Evolutionary conservation across 2,329 filamentous ascomycete genomes (phyloP).

Genomic region (Ploettnerulaceae sp.): DNA sequence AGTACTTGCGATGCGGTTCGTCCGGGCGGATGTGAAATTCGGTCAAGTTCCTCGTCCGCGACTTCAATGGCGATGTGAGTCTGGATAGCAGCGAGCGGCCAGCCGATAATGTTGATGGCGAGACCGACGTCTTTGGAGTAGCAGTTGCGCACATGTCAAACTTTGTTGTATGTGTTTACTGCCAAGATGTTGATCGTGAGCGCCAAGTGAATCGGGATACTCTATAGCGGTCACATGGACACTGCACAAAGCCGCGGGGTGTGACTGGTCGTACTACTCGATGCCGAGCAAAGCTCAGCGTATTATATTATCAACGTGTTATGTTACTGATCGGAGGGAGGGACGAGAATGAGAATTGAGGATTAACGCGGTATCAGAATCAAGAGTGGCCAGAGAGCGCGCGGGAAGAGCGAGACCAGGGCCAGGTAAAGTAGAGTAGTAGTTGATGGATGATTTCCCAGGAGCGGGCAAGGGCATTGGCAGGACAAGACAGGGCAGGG

Average conservation of each 20-base stretch:
- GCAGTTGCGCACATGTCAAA: conserved; percentile 33
- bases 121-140: conserved; percentile 25
- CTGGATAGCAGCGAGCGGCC: conserved; percentile 36
- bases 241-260: no score
- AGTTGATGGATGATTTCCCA: no score
- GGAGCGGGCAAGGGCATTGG: no score
- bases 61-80: conserved; percentile 41
- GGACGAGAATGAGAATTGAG: no score
- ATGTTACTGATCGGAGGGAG: no score
- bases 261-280: conserved; percentile 3
- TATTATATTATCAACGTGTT: no score
- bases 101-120: conserved; percentile 22
- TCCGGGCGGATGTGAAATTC: conserved; percentile 75
- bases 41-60: conserved; percentile 58
- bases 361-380: no score
- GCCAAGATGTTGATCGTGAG: conserved; percentile 29
- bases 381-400: no score
- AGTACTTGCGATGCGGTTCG: conserved; percentile 73
- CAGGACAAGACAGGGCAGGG: no score
- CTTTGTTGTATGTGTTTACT: conserved; percentile 22
- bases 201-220: conserved; percentile 28
- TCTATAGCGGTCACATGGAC: conserved; percentile 11
- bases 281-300: background rate
- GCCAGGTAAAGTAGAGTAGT: no score
- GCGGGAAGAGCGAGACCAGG: no score